Conservation (phyloP, 225 moss, liverwort and hornwort genomes). For the Pseudoscleropodium purum region DNA sequence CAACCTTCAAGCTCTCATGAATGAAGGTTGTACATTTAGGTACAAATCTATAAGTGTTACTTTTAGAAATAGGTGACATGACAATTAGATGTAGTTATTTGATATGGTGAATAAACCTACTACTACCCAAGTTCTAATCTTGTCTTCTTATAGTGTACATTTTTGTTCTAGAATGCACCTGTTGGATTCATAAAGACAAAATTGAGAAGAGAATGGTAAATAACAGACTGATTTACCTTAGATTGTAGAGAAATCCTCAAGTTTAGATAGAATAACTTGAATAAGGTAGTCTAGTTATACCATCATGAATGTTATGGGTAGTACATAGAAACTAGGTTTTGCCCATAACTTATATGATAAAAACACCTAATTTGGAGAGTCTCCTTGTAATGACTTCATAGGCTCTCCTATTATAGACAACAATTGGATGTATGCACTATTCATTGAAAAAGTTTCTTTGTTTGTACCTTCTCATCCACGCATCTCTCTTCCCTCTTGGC, state of each 20-base stretch:
- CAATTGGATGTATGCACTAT: too few species aligned
- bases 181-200: background rate
- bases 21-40: background rate
- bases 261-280: background rate
- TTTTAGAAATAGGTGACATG: background rate
- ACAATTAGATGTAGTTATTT: background rate
- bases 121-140: rapidly evolving
- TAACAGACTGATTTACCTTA: background rate
- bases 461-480: too few species aligned
- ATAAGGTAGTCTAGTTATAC: background rate
- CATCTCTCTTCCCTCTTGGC: too few species aligned
- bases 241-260: background rate
- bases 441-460: too few species aligned
- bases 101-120: background rate
- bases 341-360: background rate
- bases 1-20: background rate
- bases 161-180: background rate
- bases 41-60: background rate
- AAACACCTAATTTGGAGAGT: too few species aligned
- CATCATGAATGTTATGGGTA: background rate
- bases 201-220: background rate
- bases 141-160: background rate
- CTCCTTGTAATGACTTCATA: too few species aligned
- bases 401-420: too few species aligned
- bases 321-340: background rate